Conservation (phyloP, 345 rosid species). For the Citrus unshiu region DNA sequence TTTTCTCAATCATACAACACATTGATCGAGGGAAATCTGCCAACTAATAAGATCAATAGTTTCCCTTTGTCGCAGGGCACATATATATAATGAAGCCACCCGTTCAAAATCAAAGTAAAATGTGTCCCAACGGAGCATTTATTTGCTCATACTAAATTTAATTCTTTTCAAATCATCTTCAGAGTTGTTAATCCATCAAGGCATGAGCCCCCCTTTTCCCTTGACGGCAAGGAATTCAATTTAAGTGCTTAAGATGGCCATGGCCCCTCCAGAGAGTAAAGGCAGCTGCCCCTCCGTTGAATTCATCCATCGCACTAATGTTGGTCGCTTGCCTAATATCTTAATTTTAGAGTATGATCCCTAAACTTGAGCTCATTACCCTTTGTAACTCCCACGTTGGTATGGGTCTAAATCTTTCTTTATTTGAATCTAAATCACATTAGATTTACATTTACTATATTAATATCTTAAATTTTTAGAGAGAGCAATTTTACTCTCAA, state of each 20-base stretch:
- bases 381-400: too few relatives aligned
- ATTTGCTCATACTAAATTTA: not conserved
- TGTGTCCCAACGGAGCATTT: not conserved
- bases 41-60: not conserved
- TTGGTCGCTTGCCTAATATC: not conserved
- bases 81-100: not conserved
- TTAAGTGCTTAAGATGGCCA: conserved; percentile 12
- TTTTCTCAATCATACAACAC: not conserved
- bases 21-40: not conserved
- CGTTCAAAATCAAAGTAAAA: not conserved
- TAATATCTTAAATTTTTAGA: not conserved
- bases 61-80: conserved; percentile 3
- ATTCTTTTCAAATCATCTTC: not conserved
- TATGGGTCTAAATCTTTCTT: too few relatives aligned
- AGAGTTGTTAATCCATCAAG: not conserved
- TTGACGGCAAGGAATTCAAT: conserved; percentile 10
- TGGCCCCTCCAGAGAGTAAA: conserved; percentile 8
- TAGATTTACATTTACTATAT: too few relatives aligned
- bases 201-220: conserved; percentile 4
- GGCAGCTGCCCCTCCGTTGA: conserved; percentile 9
- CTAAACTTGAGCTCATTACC: not conserved
- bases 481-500: not conserved
- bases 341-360: not conserved
- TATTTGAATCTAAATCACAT: too few relatives aligned
- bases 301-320: not conserved